A percentile compares a stretch with the other conserved stretches of the same genome.
These are phyloP conservation scores for Paraphaeosphaeria sporulosa DNA, from an alignment of 2,329 filamentous ascomycete species.

Conservation along the genomic window DNA sequence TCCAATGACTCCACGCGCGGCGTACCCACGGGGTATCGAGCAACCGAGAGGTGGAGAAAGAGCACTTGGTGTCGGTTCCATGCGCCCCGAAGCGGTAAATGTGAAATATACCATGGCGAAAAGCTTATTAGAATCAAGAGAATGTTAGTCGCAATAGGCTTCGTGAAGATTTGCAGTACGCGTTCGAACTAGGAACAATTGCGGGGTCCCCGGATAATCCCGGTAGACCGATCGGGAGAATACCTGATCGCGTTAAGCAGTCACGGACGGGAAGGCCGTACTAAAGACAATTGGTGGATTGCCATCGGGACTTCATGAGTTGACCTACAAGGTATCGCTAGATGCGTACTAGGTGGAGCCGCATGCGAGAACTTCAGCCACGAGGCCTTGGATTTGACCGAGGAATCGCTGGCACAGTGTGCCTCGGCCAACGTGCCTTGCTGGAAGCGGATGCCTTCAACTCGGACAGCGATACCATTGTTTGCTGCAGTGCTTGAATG, in stretches of 20 bases:
- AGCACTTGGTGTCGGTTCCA: not conserved
- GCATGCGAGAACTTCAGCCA: not conserved
- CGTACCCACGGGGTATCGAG: not conserved
- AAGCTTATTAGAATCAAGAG: slow-evolving; percentile 9
- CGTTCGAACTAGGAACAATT: not conserved
- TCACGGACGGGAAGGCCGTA: not conserved
- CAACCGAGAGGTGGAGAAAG: slow-evolving; percentile 5
- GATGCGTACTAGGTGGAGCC: not conserved
- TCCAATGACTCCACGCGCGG: slow-evolving; percentile 3
- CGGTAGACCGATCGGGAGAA: not conserved
- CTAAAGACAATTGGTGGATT: not conserved
- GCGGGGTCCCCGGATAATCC: slow-evolving; percentile 13
- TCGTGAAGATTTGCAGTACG: not conserved
- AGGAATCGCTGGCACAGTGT: not conserved
- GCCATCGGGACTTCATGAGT: not conserved
- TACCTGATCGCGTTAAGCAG: not conserved
- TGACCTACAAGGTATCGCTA: not conserved
- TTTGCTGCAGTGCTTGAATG: not conserved
- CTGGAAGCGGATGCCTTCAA: not conserved
- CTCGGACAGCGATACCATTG: not conserved
- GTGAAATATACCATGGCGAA: not conserved
- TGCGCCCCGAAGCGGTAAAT: not conserved
- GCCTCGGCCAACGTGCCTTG: not conserved
- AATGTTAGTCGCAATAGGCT: slow-evolving; percentile 2
- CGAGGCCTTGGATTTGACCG: not conserved